Conservation (phyloP, 257 asterid species). For the Perilla frutescens region DNA sequence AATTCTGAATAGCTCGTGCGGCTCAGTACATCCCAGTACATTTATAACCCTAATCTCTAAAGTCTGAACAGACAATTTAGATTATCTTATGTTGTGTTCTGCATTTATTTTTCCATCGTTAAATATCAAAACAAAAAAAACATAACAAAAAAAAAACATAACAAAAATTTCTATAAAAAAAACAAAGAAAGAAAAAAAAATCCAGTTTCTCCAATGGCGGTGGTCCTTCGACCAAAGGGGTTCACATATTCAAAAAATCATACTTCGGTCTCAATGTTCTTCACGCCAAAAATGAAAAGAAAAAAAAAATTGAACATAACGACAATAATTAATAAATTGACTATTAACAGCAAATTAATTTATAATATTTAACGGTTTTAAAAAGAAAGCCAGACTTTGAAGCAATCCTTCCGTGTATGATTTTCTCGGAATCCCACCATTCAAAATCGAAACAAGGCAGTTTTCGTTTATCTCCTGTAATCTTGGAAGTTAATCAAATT, state of each 20-base stretch:
- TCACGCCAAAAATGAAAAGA: slow-evolving; percentile 1
- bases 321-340: slow-evolving; percentile 13
- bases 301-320: neutral
- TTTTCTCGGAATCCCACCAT: slow-evolving; percentile 26
- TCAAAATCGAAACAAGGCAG: neutral
- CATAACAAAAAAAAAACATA: too few relatives aligned
- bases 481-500: slow-evolving; percentile 40
- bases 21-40: too few relatives aligned
- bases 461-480: slow-evolving; percentile 31
- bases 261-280: slow-evolving; percentile 12
- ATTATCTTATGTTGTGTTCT: too few relatives aligned
- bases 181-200: neutral
- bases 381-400: slow-evolving; percentile 33
- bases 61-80: too few relatives aligned
- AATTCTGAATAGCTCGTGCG: too few relatives aligned
- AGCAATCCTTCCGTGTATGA: slow-evolving; percentile 40
- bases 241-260: slow-evolving; percentile 33
- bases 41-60: too few relatives aligned
- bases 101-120: too few relatives aligned
- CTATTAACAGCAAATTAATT: neutral
- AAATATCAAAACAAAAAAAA: too few relatives aligned
- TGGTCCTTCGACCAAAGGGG: slow-evolving; percentile 34
- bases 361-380: slow-evolving; percentile 39
- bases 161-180: too few relatives aligned
- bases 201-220: slow-evolving; percentile 14